phyloP scores from a whole-genome alignment of 345 rosid species.

The Turnera subulata region DNA sequence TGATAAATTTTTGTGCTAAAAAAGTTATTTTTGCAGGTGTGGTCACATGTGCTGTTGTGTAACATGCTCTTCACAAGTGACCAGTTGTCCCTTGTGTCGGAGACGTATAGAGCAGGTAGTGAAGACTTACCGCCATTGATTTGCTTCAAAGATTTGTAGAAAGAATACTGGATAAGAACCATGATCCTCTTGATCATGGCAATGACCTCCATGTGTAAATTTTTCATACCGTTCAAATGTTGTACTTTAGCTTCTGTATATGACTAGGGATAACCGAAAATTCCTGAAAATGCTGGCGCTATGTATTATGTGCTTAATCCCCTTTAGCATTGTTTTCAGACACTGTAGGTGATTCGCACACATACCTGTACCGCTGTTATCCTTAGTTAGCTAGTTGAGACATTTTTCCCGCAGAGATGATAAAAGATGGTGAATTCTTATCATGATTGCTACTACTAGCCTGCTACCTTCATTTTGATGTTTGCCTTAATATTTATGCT shows the following conservation, averaged over 20 bases:
- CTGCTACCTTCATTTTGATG: too few relatives aligned
- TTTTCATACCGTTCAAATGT: not conserved
- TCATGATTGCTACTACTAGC: too few relatives aligned
- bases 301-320: not conserved
- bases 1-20: not conserved
- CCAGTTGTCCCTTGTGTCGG: slow-evolving; percentile 83
- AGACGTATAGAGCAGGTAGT: slow-evolving; percentile 79
- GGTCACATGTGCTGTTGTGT: slow-evolving; percentile 97
- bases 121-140: slow-evolving; percentile 69
- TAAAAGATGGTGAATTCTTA: too few relatives aligned
- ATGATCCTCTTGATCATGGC: not conserved
- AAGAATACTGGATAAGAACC: not conserved
- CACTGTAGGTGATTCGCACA: not conserved
- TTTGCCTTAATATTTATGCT: too few relatives aligned
- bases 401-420: too few relatives aligned
- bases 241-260: not conserved
- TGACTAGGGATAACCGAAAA: not conserved
- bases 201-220: not conserved
- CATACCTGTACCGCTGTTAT: too few relatives aligned
- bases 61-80: slow-evolving; percentile 63
- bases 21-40: slow-evolving; percentile 50
- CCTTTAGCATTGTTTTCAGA: not conserved
- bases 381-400: too few relatives aligned
- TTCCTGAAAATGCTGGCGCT: too few relatives aligned
- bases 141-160: not conserved